Conservation (phyloP, 768 basidiomycete species). For the Tubosaeta sp. region DNA sequence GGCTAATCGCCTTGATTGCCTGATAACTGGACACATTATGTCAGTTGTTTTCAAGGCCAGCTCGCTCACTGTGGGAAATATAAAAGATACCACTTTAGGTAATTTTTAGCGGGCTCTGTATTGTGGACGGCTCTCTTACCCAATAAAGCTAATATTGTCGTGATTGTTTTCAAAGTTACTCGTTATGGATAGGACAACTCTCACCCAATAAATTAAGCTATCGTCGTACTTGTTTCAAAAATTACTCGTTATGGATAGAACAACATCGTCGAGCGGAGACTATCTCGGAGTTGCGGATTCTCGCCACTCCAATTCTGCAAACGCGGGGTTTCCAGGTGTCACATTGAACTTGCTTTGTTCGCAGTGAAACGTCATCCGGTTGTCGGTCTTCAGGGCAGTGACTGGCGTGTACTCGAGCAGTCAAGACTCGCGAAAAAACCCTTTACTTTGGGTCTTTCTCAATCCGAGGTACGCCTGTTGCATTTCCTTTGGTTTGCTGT, state of each 20-base stretch:
- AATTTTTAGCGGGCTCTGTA: constrained; percentile 25
- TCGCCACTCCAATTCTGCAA: not conserved
- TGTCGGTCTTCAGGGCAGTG: too few relatives aligned
- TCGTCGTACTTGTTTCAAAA: constrained; percentile 5
- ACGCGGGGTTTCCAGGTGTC: not conserved
- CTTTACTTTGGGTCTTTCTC: too few relatives aligned
- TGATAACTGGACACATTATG: constrained; percentile 21
- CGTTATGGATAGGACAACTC: constrained; percentile 13
- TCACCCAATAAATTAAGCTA: not conserved
- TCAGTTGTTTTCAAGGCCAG: constrained; percentile 24
- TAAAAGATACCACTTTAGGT: constrained; percentile 18
- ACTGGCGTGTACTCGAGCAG: too few relatives aligned
- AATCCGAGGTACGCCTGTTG: too few relatives aligned
- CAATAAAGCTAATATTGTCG: constrained; percentile 18
- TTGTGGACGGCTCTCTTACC: too few relatives aligned
- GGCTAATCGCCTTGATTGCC: constrained; percentile 23
- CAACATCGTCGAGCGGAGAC: not conserved
- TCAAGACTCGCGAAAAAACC: too few relatives aligned
- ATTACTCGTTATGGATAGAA: constrained; percentile 20
- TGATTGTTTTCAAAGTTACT: constrained; percentile 17
- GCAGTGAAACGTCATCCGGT: too few relatives aligned
- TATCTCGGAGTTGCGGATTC: not conserved
- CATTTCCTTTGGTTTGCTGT: too few relatives aligned
- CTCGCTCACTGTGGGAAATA: constrained; percentile 1
- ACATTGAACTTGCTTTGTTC: too few relatives aligned